phyloP scores from a whole-genome alignment of 306 rosid species.

The Sicyos edulis region DNA sequence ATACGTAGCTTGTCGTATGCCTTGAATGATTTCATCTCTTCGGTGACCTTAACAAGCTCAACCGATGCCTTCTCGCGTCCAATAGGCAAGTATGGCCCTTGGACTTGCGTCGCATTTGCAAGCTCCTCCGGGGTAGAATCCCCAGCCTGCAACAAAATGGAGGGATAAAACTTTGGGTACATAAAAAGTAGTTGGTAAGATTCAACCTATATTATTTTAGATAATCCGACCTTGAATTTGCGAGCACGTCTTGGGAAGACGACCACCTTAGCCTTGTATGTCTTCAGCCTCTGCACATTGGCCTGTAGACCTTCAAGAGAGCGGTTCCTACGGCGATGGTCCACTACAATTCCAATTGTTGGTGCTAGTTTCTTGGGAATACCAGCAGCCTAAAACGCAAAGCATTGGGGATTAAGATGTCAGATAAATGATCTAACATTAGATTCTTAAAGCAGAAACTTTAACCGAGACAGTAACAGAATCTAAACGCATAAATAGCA shows the following conservation, averaged over 20 bases:
- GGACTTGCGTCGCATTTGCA: slow-evolving; percentile 51
- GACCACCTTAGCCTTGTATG: slow-evolving; percentile 64
- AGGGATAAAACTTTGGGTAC: background rate
- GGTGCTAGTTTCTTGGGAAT: slow-evolving; percentile 61
- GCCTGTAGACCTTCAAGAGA: slow-evolving; percentile 55
- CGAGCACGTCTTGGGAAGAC: slow-evolving; percentile 68
- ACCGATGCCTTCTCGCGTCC: slow-evolving; percentile 39
- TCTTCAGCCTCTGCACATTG: slow-evolving; percentile 60
- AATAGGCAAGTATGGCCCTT: slow-evolving; percentile 48
- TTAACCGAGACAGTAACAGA: no score
- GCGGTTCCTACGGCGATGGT: slow-evolving; percentile 56
- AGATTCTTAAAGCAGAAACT: background rate
- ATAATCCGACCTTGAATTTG: slow-evolving; percentile 40
- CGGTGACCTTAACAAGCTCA: no score
- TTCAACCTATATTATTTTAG: background rate
- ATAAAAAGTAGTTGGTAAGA: background rate
- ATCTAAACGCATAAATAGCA: background rate
- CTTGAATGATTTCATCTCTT: slow-evolving; percentile 45
- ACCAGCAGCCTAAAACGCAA: slow-evolving; percentile 46
- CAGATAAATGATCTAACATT: background rate
- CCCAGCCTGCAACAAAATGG: slow-evolving; percentile 33
- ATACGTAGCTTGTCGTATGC: slow-evolving; percentile 52
- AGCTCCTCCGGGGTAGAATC: slow-evolving; percentile 55
- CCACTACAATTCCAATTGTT: slow-evolving; percentile 60
- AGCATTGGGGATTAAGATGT: background rate